phyloP scores from a whole-genome alignment of 2,329 filamentous ascomycete genomes.

The Parascedosporium putredinis region DNA sequence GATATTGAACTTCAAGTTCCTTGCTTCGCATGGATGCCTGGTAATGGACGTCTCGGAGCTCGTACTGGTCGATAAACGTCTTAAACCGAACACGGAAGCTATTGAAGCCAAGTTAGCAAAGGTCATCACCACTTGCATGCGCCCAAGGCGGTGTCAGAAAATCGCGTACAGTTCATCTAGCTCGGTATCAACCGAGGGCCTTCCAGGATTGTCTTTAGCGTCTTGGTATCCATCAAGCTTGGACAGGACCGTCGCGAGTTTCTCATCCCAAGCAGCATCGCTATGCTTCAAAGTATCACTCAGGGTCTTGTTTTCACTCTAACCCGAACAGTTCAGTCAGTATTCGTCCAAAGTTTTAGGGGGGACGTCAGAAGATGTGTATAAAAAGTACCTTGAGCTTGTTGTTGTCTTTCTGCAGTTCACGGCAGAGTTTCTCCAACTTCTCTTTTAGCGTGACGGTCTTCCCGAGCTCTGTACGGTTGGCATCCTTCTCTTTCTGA shows the following conservation, averaged over 20 bases:
- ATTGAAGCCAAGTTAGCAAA: too few species aligned
- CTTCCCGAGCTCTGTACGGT: slow-evolving; percentile 79
- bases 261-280: slow-evolving; percentile 72
- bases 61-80: slow-evolving; percentile 92
- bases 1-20: slow-evolving; percentile 88
- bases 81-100: slow-evolving; percentile 84
- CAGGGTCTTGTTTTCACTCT: slow-evolving; percentile 89
- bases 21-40: slow-evolving; percentile 86
- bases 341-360: too few species aligned
- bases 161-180: slow-evolving; percentile 67
- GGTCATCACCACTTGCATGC: too few species aligned
- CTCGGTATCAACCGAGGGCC: slow-evolving; percentile 73
- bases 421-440: slow-evolving; percentile 87
- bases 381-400: slow-evolving; percentile 79
- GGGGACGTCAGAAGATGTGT: too few species aligned
- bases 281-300: slow-evolving; percentile 79
- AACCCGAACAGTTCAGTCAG: slow-evolving; percentile 8
- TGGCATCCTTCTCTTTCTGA: slow-evolving; percentile 93
- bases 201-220: slow-evolving; percentile 73
- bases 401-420: slow-evolving; percentile 94
- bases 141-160: neutral
- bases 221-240: slow-evolving; percentile 85
- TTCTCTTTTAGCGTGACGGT: slow-evolving; percentile 89
- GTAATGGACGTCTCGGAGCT: slow-evolving; percentile 89
- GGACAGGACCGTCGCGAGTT: slow-evolving; percentile 67